Evolutionary conservation across 208 protist species (phyloP), one percentile per base, ranked within the genome.

Genomic region (Crithidia thermophila): DNA sequence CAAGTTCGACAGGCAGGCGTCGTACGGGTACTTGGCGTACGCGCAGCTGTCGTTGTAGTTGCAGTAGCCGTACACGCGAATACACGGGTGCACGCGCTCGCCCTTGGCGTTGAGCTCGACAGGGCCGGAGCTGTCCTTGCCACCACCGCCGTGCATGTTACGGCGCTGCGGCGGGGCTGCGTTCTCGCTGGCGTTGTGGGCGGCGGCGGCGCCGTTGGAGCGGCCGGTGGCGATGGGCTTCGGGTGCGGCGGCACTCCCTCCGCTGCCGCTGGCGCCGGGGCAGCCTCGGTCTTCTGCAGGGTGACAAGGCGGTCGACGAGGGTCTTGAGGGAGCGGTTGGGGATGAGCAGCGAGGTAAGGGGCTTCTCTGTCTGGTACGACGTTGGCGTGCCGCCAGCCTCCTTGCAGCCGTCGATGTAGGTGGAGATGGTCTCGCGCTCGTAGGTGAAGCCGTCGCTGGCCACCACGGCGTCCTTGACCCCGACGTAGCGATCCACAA

Each of bases 381-480:
- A 94, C 40, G 79, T 79, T 40, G 89, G 86, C 28, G 77, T 74
- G 46, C 69, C 77, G 37, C 82, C 84, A 13, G 69, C 47, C 40
- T 79, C 62, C 46, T 77, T 63, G 71, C 82, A 88, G 28, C 73
- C 68, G 2, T 90, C 69, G 30, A 93, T 78, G 67, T 92, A 97
- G 25, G 82, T 66, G 10, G 82, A 82, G 39, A 98, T 94, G 16
- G 79, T 80, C 46, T 87, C 77, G 6, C 91, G 84, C 65, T 97
- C 90, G 75, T 97, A 98, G 23, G 92, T 97, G 81, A 91, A 90
- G 16, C 95, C 95, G 55, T 97, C 92, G 59, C 81, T 85, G 36
- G 92, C 86, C 23, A 97, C 82, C 28, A 98, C 95, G 21, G 93
- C 88, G 46, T 97, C 90, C 21, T 82, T 75, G 50, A 98, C 84